A percentile compares a stretch with the other conserved stretches of the same genome.
Evolutionary conservation across 257 asterid genomes (phyloP).

Genomic region (Handroanthus guayacan): DNA sequence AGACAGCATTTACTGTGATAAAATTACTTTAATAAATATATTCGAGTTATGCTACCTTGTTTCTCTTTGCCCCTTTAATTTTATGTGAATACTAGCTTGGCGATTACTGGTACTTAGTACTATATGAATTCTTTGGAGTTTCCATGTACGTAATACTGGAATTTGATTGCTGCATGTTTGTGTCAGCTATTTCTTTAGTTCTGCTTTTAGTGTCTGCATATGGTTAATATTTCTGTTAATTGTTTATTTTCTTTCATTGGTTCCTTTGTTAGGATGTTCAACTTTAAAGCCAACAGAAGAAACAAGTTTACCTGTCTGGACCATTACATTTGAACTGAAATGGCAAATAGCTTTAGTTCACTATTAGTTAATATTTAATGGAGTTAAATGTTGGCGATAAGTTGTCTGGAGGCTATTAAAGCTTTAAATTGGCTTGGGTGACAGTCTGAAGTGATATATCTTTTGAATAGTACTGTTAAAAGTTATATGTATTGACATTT

Average conservation of each 20-base stretch:
- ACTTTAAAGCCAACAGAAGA: not conserved
- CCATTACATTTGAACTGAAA: slow-evolving; percentile 15
- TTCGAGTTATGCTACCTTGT: not conserved
- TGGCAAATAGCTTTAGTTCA: slow-evolving; percentile 15
- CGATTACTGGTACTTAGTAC: not conserved
- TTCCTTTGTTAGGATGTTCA: not conserved
- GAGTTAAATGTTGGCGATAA: slow-evolving; percentile 19
- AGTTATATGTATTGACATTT: not conserved
- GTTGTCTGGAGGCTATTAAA: not conserved
- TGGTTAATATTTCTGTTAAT: not conserved
- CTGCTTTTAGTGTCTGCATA: slow-evolving; percentile 3
- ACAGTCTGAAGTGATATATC: not conserved
- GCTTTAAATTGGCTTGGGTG: not conserved
- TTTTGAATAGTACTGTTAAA: not conserved
- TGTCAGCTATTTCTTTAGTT: not conserved
- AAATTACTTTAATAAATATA: not conserved
- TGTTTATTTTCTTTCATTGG: not conserved
- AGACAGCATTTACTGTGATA: slow-evolving; percentile 1
- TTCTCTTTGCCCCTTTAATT: slow-evolving; percentile 3
- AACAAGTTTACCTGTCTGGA: not conserved
- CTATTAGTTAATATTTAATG: not conserved
- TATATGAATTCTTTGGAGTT: slow-evolving; percentile 15
- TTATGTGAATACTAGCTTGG: not conserved
- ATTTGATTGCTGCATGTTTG: slow-evolving; percentile 2
- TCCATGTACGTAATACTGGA: not conserved